Percentiles rank a stretch among this genome's conserved stretches.
Conservation (phyloP, 2,329 filamentous ascomycete genomes). For the Lojkania enalia region DNA sequence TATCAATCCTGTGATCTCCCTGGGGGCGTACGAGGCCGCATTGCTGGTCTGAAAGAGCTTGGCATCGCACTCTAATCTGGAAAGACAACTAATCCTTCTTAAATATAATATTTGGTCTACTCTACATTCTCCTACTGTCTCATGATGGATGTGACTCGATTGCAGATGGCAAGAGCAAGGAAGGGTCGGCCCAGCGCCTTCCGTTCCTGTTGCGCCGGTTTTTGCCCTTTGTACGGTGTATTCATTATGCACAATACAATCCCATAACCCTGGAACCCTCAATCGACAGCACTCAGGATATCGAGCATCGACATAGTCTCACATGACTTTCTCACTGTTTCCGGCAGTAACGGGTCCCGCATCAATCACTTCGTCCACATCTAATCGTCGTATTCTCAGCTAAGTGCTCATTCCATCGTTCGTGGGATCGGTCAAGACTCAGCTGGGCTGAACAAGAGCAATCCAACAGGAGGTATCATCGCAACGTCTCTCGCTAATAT, state of each 20-base stretch:
- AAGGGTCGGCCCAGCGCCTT: constrained; percentile 8
- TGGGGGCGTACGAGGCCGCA: too few relatives aligned
- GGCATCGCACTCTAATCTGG: too few relatives aligned
- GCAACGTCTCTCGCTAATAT: constrained; percentile 35
- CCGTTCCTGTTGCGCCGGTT: constrained; percentile 9
- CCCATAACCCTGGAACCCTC: constrained; percentile 23
- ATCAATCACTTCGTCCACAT: constrained; percentile 39
- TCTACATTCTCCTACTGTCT: too few relatives aligned
- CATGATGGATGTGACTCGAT: too few relatives aligned
- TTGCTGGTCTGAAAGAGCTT: too few relatives aligned
- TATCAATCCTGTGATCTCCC: too few relatives aligned
- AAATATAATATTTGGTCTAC: too few relatives aligned
- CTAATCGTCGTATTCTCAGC: constrained; percentile 28
- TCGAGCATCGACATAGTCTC: constrained; percentile 45
- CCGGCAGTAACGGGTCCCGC: constrained; percentile 39
- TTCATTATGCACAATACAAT: constrained; percentile 12
- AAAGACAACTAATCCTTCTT: too few relatives aligned
- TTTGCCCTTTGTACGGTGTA: neutral
- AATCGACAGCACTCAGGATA: constrained; percentile 36
- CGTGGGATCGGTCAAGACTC: constrained; percentile 15
- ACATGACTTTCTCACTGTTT: constrained; percentile 44
- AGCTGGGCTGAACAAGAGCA: constrained; percentile 9
- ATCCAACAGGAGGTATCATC: constrained; percentile 28
- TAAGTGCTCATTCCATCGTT: constrained; percentile 29
- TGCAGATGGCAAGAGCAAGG: constrained; percentile 15